Evolutionary conservation across 1,139 yeast species (phyloP), one percentile per base, ranked within the genome.

Genomic region (Pichia sp.): DNA sequence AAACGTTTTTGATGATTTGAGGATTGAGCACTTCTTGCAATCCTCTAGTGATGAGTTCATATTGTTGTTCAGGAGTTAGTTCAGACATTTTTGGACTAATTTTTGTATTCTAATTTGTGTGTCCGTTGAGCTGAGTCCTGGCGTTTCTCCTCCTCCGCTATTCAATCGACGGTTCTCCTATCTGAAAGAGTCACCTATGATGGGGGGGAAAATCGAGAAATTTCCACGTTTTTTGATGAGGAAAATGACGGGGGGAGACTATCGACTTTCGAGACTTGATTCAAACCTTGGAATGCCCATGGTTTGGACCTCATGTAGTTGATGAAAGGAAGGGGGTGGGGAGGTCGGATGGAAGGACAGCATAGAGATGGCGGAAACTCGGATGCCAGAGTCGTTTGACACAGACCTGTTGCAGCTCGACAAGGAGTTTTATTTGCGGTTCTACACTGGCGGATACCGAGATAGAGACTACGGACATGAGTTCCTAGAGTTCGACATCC

Each of bases 1-100:
- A 77, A 38, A 90, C 82, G 67, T 90, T 80, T 69, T 87, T 87
- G 73, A 95, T 90, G 72, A 90, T 90, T 71, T 88, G 93, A 44
- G 82, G 87, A 70, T 93, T 90, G 59, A 93, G 80, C 55, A 87
- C 93, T 75, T 95, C 99, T 72, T 93, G 98, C 59, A 95, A 81
- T 68, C 86, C 85, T 69, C 85, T 85, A 52, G 95, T 86, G 67
- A 95, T 90, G 63, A 90, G 79, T 50, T 81, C 80, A 76, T 76
- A 88, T 69, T 89, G 86, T 64, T 87, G 87, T 52, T 77, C 75
- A 41, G 95, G 84, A 23, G 67, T 67, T 38, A 66, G 58, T 10
- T 59, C 51, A 59, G 54, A 50, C 61, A 62, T 59, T 8, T 4
- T 38, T 8, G 23, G 23, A 19, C 23, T 19, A 19, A 19, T 19